Conservation (phyloP, 805 yeast genomes). For the Kazachstania viticola region DNA sequence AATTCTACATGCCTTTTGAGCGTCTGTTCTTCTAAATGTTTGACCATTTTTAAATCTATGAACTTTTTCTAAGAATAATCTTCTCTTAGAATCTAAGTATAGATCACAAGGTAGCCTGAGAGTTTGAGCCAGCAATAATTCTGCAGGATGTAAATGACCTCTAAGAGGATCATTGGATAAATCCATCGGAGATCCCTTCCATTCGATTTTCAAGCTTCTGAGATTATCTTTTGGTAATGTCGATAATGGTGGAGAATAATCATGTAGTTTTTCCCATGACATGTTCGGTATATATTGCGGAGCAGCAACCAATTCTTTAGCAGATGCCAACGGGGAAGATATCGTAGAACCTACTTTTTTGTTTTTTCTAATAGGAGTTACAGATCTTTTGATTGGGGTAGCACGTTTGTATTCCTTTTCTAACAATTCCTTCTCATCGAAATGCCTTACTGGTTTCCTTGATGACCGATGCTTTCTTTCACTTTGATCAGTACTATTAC, state of each 20-base stretch:
- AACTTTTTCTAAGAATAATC: constrained; percentile 81
- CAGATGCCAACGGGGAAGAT: constrained; percentile 18
- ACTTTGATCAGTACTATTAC: too few species aligned
- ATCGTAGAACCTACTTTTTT: constrained; percentile 16
- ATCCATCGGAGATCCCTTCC: constrained; percentile 98
- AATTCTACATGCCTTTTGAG: constrained; percentile 91
- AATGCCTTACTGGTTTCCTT: neutral
- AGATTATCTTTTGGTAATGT: constrained; percentile 52
- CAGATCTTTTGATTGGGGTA: constrained; percentile 7
- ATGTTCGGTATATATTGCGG: constrained; percentile 29
- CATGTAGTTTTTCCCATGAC: constrained; percentile 61
- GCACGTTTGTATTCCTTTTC: constrained; percentile 1
- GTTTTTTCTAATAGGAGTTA: constrained; percentile 16
- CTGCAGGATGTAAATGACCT: constrained; percentile 77
- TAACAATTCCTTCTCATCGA: constrained; percentile 2
- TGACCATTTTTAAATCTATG: constrained; percentile 51
- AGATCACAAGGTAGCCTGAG: constrained; percentile 77
- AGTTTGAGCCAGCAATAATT: constrained; percentile 68
- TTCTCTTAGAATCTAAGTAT: constrained; percentile 65
- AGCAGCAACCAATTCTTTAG: constrained; percentile 17
- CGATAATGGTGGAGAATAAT: constrained; percentile 57
- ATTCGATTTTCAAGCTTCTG: constrained; percentile 73
- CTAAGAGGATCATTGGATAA: constrained; percentile 62
- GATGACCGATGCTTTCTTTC: too few species aligned
- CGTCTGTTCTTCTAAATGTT: constrained; percentile 90